These are phyloP conservation scores for Sicyos baderoa DNA, from an alignment of 306 rosid species.

Conservation along the genomic window DNA sequence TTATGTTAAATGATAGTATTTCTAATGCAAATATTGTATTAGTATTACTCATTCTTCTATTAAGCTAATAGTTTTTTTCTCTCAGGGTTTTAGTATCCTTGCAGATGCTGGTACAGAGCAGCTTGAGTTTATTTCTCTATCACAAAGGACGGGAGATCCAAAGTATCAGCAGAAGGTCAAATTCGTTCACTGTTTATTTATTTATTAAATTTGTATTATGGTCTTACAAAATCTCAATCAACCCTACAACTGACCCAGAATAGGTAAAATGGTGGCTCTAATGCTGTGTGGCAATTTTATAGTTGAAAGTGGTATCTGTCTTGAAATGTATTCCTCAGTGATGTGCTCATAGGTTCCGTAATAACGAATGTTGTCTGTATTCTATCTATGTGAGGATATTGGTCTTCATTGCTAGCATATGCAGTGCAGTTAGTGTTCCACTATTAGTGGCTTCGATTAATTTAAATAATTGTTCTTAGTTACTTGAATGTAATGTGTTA, in stretches of 20 bases:
- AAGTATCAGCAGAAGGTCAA: slow-evolving; percentile 86
- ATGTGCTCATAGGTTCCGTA: background rate
- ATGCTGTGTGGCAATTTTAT: background rate
- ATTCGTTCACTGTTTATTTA: slow-evolving; percentile 1
- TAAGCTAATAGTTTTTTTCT: slow-evolving; percentile 18
- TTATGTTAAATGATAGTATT: slow-evolving; percentile 2
- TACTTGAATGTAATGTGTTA: background rate
- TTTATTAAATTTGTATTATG: background rate
- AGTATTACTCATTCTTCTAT: background rate
- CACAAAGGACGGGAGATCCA: slow-evolving; percentile 92
- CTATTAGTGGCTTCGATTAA: background rate
- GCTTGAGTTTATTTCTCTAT: slow-evolving; percentile 89
- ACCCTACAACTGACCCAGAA: background rate
- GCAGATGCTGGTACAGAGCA: slow-evolving; percentile 99
- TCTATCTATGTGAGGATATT: slow-evolving; percentile 6
- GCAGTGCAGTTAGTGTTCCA: background rate
- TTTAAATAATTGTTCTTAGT: background rate
- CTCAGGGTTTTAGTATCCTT: slow-evolving; percentile 77
- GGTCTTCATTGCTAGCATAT: background rate
- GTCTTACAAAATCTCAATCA: background rate
- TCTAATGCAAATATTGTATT: slow-evolving; percentile 20
- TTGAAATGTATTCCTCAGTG: background rate
- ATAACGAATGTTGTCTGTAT: slow-evolving; percentile 17
- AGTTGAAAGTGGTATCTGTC: background rate
- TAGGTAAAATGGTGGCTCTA: slow-evolving; percentile 8